A percentile compares a stretch with the other conserved stretches of the same genome.
phyloP scores from a whole-genome alignment of 495 filamentous ascomycete genomes.

The Amorphotheca resinae region DNA sequence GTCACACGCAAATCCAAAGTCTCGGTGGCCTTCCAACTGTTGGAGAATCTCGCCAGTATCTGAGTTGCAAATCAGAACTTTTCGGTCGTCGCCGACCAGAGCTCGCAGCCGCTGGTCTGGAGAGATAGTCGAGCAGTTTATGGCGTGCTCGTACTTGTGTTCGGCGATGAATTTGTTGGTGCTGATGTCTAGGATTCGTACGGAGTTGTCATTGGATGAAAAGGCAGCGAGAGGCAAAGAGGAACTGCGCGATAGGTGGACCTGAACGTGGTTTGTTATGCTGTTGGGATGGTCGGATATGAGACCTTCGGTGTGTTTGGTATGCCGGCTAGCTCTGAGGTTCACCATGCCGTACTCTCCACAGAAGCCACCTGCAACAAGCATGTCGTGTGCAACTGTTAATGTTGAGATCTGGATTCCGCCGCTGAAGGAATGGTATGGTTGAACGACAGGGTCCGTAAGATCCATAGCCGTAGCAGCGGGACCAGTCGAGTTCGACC shows the following conservation, averaged over 20 bases:
- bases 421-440: conserved; percentile 19
- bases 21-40: conserved; percentile 55
- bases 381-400: conserved; percentile 48
- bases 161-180: conserved; percentile 52
- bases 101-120: conserved; percentile 70
- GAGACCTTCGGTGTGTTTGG: conserved; percentile 41
- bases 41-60: conserved; percentile 34
- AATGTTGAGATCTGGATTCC: conserved; percentile 56
- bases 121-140: conserved; percentile 78
- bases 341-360: conserved; percentile 65
- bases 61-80: conserved; percentile 37
- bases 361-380: conserved; percentile 69
- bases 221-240: conserved; percentile 58
- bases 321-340: conserved; percentile 34
- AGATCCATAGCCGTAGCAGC: conserved; percentile 50
- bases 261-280: conserved; percentile 80
- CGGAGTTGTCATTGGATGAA: conserved; percentile 67
- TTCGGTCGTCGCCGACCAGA: conserved; percentile 45
- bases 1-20: conserved; percentile 80
- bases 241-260: conserved; percentile 47
- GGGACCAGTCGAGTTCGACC: conserved; percentile 17
- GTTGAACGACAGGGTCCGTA: conserved; percentile 31
- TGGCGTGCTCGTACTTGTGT: conserved; percentile 48
- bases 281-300: conserved; percentile 57
- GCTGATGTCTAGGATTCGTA: conserved; percentile 63